These are phyloP conservation scores for Diaporthe vaccinii DNA, from an alignment of 2,329 filamentous ascomycete species.

Conservation along the genomic window DNA sequence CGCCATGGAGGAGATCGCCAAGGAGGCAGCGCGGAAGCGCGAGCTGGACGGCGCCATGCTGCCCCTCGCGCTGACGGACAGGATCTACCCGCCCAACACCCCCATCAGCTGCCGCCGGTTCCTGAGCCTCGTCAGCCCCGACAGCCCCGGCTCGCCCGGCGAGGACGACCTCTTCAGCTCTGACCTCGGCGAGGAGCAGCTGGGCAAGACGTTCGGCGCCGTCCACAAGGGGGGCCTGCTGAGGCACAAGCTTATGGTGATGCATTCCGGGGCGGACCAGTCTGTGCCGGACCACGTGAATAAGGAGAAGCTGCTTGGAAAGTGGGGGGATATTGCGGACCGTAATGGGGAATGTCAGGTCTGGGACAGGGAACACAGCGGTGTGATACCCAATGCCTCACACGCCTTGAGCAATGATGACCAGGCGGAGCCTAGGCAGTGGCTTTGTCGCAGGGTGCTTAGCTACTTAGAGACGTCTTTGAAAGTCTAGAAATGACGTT, in stretches of 20 bases:
- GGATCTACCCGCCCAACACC: constrained; percentile 49
- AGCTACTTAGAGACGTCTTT: constrained; percentile 37
- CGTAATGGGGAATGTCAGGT: constrained; percentile 49
- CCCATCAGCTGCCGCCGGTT: constrained; percentile 49
- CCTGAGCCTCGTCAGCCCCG: constrained; percentile 61
- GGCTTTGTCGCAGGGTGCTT: constrained; percentile 41
- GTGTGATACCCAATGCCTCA: constrained; percentile 60
- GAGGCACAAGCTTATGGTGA: constrained; percentile 54
- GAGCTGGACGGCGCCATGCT: constrained; percentile 49
- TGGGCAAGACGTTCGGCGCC: constrained; percentile 68
- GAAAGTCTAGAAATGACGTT: not conserved
- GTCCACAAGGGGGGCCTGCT: constrained; percentile 54
- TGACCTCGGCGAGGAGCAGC: constrained; percentile 65
- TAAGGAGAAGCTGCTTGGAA: constrained; percentile 56
- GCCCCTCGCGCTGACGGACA: constrained; percentile 49
- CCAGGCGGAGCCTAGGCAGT: constrained; percentile 55
- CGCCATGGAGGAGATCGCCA: constrained; percentile 54
- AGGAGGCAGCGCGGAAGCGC: constrained; percentile 44
- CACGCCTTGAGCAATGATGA: constrained; percentile 63
- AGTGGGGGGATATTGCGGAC: constrained; percentile 58
- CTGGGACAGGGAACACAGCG: constrained; percentile 63
- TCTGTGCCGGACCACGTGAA: constrained; percentile 58
- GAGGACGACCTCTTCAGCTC: constrained; percentile 77
- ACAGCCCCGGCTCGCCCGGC: constrained; percentile 62
- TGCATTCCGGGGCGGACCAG: constrained; percentile 62